Base-by-base conservation (phyloP, 441 rosid species). In the Bruguiera hainesii region DNA sequence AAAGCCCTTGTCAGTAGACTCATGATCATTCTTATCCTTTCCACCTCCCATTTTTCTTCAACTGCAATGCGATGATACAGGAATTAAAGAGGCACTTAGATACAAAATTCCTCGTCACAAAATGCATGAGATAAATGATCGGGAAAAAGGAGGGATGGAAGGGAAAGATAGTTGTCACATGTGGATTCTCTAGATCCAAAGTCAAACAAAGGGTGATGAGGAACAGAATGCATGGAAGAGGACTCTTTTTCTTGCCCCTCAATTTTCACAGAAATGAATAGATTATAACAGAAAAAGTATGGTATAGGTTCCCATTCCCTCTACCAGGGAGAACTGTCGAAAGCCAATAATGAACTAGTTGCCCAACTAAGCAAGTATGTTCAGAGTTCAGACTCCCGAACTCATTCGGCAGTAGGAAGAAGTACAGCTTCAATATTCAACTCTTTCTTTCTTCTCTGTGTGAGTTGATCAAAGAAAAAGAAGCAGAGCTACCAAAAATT, bases 11-110 rank as follows among this genome's bases (percentile, higher is more conserved):
- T 89, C 90, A 18, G 69, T 64, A 13, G 84, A 60, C 23, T 71
- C 87, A 60, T 79, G 78, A 60, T 73, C 73, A 55, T 61, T 66
- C 39, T 76, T 58, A 66, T 87, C 85, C 26, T 73, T 72, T 63
- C 83, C 86, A 21, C 81, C 82, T 29, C 82, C 91, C 98, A 86
- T 93, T 69, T 75, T 73, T 20, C 62, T 78, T 73, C 73, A 66
- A 66, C 70, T 73, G 63, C 20, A 62, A 63, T 53, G 39, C 58
- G 48, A 57, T 57, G 52, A 78, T 49, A 59, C 71, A 73, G 48
- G 62, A 81, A 31, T 15, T 18, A 21, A 7, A 57, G 65, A 33
- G 37, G 39, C 23, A 49, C 51, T 13, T 60, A 4, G 7, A 49
- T 61, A 61, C 55, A 56, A 25, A 33, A 61, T 39, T n/a, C 37